phyloP scores from a whole-genome alignment of 1,284 basidiomycete genomes.

The Leccinum pallidistipes region DNA sequence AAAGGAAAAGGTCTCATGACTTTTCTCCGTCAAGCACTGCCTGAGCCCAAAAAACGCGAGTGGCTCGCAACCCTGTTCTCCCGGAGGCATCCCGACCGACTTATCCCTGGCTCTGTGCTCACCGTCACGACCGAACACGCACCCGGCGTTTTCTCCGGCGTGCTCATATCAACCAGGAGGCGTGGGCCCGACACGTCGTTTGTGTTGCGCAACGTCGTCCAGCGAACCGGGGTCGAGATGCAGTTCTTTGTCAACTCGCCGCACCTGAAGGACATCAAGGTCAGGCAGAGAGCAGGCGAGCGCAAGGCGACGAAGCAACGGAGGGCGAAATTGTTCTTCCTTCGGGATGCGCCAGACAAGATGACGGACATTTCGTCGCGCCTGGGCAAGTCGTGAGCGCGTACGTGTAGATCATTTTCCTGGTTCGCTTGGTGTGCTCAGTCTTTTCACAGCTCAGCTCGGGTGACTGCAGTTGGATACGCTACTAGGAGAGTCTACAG shows the following conservation, averaged over 20 bases:
- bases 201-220: slow-evolving; percentile 83
- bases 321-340: slow-evolving; percentile 77
- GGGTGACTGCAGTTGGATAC: background rate
- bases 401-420: slow-evolving; percentile 17
- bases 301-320: slow-evolving; percentile 55
- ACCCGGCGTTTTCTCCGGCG: slow-evolving; percentile 81
- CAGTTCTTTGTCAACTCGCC: slow-evolving; percentile 85
- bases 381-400: slow-evolving; percentile 37
- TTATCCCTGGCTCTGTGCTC: slow-evolving; percentile 80
- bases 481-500: slow-evolving; percentile 7
- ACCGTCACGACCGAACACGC: slow-evolving; percentile 71
- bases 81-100: slow-evolving; percentile 61
- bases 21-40: slow-evolving; percentile 67
- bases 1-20: slow-evolving; percentile 80
- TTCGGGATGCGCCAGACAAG: slow-evolving; percentile 76
- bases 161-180: slow-evolving; percentile 78
- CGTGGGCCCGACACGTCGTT: slow-evolving; percentile 84
- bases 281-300: slow-evolving; percentile 60
- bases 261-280: slow-evolving; percentile 81
- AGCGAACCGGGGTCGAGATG: slow-evolving; percentile 89
- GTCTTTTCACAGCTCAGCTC: slow-evolving; percentile 7
- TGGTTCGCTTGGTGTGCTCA: slow-evolving; percentile 3
- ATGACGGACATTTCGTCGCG: slow-evolving; percentile 74
- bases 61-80: slow-evolving; percentile 73
- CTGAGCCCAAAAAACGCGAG: slow-evolving; percentile 64